Evolutionary conservation across 1,284 basidiomycete genomes (phyloP), one percentile per base, ranked within the genome.

Genomic region (Vanrija sp.): DNA sequence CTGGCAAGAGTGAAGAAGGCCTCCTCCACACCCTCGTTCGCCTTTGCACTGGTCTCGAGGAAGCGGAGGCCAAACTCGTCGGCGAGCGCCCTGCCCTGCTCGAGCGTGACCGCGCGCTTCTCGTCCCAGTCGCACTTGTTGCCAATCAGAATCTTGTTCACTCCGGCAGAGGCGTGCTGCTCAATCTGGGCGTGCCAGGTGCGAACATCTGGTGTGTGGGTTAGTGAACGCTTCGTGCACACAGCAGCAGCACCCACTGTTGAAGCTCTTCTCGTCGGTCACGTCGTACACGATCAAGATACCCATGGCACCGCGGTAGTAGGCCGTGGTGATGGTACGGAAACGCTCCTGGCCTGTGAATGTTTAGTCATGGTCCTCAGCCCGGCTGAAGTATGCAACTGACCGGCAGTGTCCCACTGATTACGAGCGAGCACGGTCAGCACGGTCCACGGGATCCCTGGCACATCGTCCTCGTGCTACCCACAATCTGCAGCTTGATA

Each of bases 71-170:
- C 94, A 47, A 98, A 49, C 78, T 94, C 58, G 80, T 86, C 56
- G 84, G 93, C 76, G 85, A 93, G 73, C 78, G 91, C 54, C 75
- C 83, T 42, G 80, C 85, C 67, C 78, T 94, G 58, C 82, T 85
- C 47, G 77, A 83, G 58, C 2, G 90, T 87, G 52, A 99, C 89
- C 21, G 86, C 89, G 65, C 90, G 87, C 81, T 98, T 98, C 79
- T 98, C 95, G 54, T 87, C 86, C 93, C 94, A 97, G 78, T 99
- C 96, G 57, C 89, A 96, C 80, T 99, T 99, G 83, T 98, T 98
- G 50, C 96, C 96, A 62, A 98, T 90, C 54, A 98, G 86, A 61
- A 98, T 92, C 85, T 98, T 98, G 84, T 97, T 97, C 60, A 98
- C 96, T 38, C 92, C 94, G 68, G 98, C 91, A 5, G 93, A 96